A percentile compares a stretch with the other conserved stretches of the same genome.
Conservation (phyloP, 768 basidiomycete species). For the Kwoniella dejecticola region DNA sequence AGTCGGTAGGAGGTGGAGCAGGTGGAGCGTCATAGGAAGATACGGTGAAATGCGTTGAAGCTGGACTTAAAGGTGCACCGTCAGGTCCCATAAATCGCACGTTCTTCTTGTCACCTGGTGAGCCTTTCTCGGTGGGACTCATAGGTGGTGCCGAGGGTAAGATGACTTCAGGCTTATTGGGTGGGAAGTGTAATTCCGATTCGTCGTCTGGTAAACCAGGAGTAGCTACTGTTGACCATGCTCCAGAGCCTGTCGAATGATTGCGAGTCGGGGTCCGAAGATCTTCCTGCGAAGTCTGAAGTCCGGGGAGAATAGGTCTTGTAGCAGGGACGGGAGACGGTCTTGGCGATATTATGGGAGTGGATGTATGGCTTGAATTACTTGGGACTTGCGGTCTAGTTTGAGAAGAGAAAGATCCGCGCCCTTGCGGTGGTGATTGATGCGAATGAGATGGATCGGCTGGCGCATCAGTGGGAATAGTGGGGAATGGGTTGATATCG, state of each 20-base stretch:
- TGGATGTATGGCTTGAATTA: conserved; percentile 11
- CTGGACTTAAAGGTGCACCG: conserved; percentile 52
- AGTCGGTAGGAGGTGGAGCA: conserved; percentile 47
- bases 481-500: conserved; percentile 25
- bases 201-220: conserved; percentile 61
- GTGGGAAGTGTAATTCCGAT: conserved; percentile 35
- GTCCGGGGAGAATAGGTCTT: conserved; percentile 24
- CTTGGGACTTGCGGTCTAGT: conserved; percentile 16
- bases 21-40: conserved; percentile 47
- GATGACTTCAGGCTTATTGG: conserved; percentile 12
- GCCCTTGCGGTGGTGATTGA: conserved; percentile 5
- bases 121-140: conserved; percentile 11
- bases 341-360: conserved; percentile 35
- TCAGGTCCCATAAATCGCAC: conserved; percentile 55
- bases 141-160: conserved; percentile 27
- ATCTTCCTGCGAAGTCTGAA: conserved; percentile 23
- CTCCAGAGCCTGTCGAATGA: conserved; percentile 59
- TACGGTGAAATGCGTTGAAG: conserved; percentile 43
- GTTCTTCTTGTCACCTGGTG: conserved; percentile 47
- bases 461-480: conserved; percentile 34
- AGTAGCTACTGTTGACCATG: conserved; percentile 76
- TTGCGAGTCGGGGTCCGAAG: conserved; percentile 24
- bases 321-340: conserved; percentile 26
- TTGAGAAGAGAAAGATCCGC: conserved; percentile 32
- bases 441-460: conserved; percentile 12